These are phyloP conservation scores for Schizopora paradoxa DNA, from an alignment of 1,284 basidiomycete genomes.

Conservation along the genomic window DNA sequence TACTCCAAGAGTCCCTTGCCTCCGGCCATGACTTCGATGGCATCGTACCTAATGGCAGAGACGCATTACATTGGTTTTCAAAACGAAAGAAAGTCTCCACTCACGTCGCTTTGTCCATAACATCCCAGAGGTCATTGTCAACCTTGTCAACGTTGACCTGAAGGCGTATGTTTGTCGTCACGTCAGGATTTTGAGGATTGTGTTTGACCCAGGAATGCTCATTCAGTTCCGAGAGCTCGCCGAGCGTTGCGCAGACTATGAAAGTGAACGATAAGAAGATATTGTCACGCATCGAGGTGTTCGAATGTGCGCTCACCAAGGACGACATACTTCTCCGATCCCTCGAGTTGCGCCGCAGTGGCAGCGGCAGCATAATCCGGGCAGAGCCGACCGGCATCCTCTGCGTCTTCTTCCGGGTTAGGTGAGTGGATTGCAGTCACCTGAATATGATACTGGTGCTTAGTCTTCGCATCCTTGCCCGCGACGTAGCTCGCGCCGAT, in stretches of 20 bases:
- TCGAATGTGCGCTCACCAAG: conserved; percentile 8
- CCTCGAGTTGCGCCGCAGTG: conserved; percentile 14
- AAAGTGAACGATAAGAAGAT: not conserved
- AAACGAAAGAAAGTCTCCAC: too few relatives aligned
- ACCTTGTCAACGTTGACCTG: conserved; percentile 17
- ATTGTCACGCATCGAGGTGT: too few relatives aligned
- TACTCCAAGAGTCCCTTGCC: conserved; percentile 9
- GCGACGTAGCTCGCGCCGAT: conserved; percentile 21
- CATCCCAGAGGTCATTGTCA: conserved; percentile 14
- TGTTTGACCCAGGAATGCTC: conserved; percentile 5
- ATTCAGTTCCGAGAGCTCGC: conserved; percentile 18
- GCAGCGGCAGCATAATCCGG: conserved; percentile 19
- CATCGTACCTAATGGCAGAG: too few relatives aligned
- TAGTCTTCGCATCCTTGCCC: conserved; percentile 14
- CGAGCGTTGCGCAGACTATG: conserved; percentile 2
- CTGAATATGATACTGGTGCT: conserved; percentile 22
- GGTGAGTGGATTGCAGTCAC: conserved; percentile 19
- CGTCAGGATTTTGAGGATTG: conserved; percentile 7
- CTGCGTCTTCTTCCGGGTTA: conserved; percentile 15
- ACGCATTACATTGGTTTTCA: too few relatives aligned
- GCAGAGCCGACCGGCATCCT: conserved; percentile 18
- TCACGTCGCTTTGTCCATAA: conserved; percentile 20
- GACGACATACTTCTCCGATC: conserved; percentile 16
- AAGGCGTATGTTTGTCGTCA: conserved; percentile 16
- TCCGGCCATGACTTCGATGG: conserved; percentile 17